Percentiles rank a stretch among this genome's conserved stretches.
Conservation (phyloP, 805 yeast genomes). For the Monosporozyma siamensis region DNA sequence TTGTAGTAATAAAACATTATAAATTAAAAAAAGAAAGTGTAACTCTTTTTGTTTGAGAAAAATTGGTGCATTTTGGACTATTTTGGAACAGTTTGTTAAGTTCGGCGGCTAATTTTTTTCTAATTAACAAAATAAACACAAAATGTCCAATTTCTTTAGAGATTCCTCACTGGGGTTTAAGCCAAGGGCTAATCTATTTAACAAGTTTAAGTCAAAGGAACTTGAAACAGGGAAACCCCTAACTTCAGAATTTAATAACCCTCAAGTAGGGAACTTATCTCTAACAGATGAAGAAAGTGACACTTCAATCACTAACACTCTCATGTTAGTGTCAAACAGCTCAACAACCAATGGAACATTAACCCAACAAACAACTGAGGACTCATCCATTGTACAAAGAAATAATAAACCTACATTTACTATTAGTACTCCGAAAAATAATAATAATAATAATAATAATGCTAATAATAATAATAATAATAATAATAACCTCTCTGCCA, state of each 20-base stretch:
- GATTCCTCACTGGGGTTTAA: conserved; percentile 26
- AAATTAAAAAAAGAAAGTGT: too few species aligned
- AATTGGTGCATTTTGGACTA: too few species aligned
- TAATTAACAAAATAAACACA: too few species aligned
- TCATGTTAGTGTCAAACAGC: conserved; percentile 6
- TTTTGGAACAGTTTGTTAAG: too few species aligned
- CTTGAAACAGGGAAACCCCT: neutral
- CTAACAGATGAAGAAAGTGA: conserved; percentile 11
- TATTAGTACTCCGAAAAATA: neutral
- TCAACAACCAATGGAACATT: neutral
- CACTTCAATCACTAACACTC: conserved; percentile 16
- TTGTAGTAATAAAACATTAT: too few species aligned
- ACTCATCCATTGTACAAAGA: neutral
- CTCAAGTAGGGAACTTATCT: conserved; percentile 1
- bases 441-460: neutral
- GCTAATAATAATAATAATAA: too few species aligned
- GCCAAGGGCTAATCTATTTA: conserved; percentile 28
- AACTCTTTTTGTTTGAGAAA: too few species aligned
- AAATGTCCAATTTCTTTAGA: conserved; percentile 29
- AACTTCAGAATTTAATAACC: neutral
- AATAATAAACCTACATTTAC: neutral
- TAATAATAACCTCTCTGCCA: too few species aligned
- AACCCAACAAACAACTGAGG: neutral
- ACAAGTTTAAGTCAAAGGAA: conserved; percentile 22
- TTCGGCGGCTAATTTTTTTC: conserved; percentile 20